Evolutionary conservation across 805 yeast species (phyloP), one percentile per base, ranked within the genome.

Genomic region (Metschnikowia hibisci): DNA sequence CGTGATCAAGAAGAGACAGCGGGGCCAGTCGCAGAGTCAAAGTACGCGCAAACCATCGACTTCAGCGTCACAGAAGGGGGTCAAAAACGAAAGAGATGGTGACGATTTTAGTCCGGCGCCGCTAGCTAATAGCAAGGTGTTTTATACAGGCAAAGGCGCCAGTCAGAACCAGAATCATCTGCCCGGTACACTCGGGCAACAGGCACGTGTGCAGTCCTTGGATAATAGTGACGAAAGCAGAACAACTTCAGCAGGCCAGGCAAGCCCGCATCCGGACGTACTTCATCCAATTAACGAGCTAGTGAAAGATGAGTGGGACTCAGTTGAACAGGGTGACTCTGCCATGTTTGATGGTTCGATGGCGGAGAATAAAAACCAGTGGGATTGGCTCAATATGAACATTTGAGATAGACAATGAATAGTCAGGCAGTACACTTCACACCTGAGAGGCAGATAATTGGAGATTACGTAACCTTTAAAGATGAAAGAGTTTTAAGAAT

Each of bases 1-100:
- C 60, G 93, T 90, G 1, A 90, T 91, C 43, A 88, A 89, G 62
- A 87, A 89, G 63, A 77, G 99, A 54, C 96, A 90, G 63, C 74
- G 96, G 41, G 67, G 67, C 6, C 51, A 62, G 15, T 43, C 46
- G 7, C 25, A 37, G 15, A 28, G 36, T 11, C 29, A 42, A 12
- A n/a, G 29, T n/a, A 20, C 47, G 9, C 39, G 51, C n/a, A 49
- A 47, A 32, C 32, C 39, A 2, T 47, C 53, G 6, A 40, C 28
- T 30, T 39, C 32, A 13, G 34, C 20, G 20, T 16, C 33, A 30
- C 28, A 28, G 7, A 22, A 31, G 10, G 30, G 25, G 2, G 14
- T 15, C n/a, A 47, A 45, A 16, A 18, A 23, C n/a, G 41, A 44
- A 2, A 52, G 57, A 27, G 77, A 73, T 52, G 80, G 79, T 12